Conservation (phyloP, 257 asterid species). For the Agastache rugosa region DNA sequence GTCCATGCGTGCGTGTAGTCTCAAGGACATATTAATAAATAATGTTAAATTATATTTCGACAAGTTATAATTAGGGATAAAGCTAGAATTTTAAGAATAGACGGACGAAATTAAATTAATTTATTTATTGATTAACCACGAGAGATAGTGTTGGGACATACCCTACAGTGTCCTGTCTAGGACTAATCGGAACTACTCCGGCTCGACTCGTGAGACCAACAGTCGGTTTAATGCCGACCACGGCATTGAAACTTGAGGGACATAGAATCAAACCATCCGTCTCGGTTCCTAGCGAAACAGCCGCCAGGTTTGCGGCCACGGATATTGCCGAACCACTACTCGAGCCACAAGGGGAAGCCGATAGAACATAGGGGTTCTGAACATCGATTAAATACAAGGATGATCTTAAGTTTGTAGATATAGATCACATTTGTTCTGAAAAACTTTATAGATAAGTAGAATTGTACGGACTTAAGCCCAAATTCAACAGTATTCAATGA, state of each 20-base stretch:
- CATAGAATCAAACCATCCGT: conserved; percentile 73
- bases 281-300: conserved; percentile 69
- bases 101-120: too few relatives aligned
- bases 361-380: conserved; percentile 67
- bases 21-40: too few relatives aligned
- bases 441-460: too few relatives aligned
- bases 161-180: conserved; percentile 73
- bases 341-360: conserved; percentile 59
- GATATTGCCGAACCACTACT: conserved; percentile 81
- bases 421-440: too few relatives aligned
- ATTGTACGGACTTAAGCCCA: too few relatives aligned
- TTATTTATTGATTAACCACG: too few relatives aligned
- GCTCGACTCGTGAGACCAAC: conserved; percentile 74
- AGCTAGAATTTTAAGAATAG: too few relatives aligned
- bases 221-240: conserved; percentile 73
- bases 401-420: too few relatives aligned
- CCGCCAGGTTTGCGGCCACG: conserved; percentile 71
- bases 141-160: conserved; percentile 20
- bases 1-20: too few relatives aligned
- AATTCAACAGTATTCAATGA: too few relatives aligned
- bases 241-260: conserved; percentile 59
- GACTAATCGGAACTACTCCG: conserved; percentile 45
- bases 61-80: too few relatives aligned
- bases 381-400: neutral
- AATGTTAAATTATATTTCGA: too few relatives aligned